phyloP scores from a whole-genome alignment of 192 early-diverging fungal species.

The Coemansia sp. region DNA sequence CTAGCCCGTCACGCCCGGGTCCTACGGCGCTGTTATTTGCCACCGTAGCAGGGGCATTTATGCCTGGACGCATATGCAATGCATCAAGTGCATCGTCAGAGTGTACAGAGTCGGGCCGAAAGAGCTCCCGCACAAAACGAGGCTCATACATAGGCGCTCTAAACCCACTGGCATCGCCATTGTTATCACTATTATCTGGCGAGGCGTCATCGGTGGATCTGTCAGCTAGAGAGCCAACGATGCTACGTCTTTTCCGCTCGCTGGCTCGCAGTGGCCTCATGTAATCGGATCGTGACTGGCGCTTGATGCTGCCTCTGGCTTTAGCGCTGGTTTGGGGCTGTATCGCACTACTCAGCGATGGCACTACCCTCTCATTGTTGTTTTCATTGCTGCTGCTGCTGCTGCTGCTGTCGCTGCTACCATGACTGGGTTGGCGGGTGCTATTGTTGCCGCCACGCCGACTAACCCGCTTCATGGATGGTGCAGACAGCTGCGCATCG shows the following conservation, averaged over 20 bases:
- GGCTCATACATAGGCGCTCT: constrained; percentile 23
- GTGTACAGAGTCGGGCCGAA: constrained; percentile 14
- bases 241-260: neutral
- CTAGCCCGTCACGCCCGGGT: neutral
- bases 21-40: neutral
- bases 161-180: neutral
- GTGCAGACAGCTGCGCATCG: neutral
- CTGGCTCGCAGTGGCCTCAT: neutral
- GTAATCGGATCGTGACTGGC: neutral
- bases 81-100: constrained; percentile 1
- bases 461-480: neutral
- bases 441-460: neutral
- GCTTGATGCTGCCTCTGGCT: neutral
- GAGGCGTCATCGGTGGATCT: neutral
- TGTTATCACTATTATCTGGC: constrained; percentile 15
- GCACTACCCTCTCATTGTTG: neutral
- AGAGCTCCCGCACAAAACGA: constrained; percentile 49
- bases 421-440: neutral
- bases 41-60: neutral
- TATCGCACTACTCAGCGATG: neutral
- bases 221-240: neutral
- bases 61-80: constrained; percentile 14
- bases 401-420: constrained; percentile 5
- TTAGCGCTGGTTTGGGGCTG: neutral
- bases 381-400: neutral